Conservation (phyloP, 2,329 filamentous ascomycete species). For the Epichloe scottii region DNA sequence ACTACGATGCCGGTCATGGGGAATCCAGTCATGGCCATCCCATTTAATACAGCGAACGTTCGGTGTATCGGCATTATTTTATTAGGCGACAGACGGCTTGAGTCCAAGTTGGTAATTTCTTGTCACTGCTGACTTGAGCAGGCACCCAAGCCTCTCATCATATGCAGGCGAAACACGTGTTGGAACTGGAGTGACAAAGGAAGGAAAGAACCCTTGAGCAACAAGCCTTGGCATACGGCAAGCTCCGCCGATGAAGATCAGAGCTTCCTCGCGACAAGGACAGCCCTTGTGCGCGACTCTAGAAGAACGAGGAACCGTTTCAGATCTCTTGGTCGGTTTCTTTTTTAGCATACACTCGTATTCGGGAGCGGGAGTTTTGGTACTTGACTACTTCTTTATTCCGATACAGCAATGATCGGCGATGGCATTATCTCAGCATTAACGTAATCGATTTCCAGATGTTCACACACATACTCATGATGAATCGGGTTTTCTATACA, state of each 20-base stretch:
- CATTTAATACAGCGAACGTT: conserved; percentile 31
- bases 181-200: neutral
- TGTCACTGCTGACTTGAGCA: too few relatives aligned
- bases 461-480: neutral
- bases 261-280: too few relatives aligned
- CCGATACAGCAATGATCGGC: neutral
- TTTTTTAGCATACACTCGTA: neutral
- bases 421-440: conserved; percentile 1
- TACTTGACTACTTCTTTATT: neutral
- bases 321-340: neutral
- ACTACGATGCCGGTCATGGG: conserved; percentile 23
- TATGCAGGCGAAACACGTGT: neutral
- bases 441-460: neutral
- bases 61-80: neutral
- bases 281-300: too few relatives aligned
- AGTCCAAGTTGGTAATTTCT: neutral
- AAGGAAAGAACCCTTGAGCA: too few relatives aligned
- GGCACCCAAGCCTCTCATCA: neutral
- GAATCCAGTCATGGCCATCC: conserved; percentile 24
- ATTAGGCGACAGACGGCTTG: neutral
- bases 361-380: neutral
- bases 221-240: neutral
- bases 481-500: neutral
- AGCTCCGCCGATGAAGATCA: neutral
- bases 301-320: neutral